Evolutionary conservation across 768 basidiomycete genomes (phyloP).

Genomic region (Neoboletus brunneissimus): DNA sequence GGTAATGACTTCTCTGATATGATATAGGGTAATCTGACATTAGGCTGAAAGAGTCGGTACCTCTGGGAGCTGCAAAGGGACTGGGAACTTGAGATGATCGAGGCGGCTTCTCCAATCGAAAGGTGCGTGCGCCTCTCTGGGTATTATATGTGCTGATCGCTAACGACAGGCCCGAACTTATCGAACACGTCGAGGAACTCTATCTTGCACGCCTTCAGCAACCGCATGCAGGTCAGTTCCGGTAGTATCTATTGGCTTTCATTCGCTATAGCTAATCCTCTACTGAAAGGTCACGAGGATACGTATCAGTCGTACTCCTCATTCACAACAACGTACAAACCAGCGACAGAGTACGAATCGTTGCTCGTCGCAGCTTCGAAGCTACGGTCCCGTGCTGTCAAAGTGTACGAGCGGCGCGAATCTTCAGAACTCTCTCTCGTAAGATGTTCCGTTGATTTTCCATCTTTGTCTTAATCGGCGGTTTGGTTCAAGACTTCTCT

Average conservation of each 20-base stretch:
- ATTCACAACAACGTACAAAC: conserved; percentile 79
- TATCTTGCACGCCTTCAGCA: conserved; percentile 67
- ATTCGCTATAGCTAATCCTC: not conserved
- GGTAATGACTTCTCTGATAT: conserved; percentile 37
- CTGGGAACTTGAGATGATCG: conserved; percentile 70
- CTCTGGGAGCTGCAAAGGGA: conserved; percentile 73
- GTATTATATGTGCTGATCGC: not conserved
- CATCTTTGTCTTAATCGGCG: conserved; percentile 11
- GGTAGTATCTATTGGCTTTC: not conserved
- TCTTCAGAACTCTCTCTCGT: conserved; percentile 60
- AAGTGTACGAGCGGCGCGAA: conserved; percentile 64
- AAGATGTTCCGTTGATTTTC: not conserved
- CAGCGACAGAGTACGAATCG: conserved; percentile 72
- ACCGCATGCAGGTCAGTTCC: conserved; percentile 65
- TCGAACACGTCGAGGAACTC: conserved; percentile 53
- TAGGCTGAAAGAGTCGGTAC: conserved; percentile 51
- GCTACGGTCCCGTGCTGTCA: conserved; percentile 55
- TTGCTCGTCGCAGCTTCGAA: conserved; percentile 78
- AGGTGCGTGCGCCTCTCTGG: conserved; percentile 36
- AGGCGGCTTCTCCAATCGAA: conserved; percentile 43
- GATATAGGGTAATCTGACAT: conserved; percentile 11
- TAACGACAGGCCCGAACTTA: conserved; percentile 38
- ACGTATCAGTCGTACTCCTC: conserved; percentile 85
- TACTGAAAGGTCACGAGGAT: conserved; percentile 65
- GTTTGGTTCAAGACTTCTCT: conserved; percentile 38